Evolutionary conservation across 495 filamentous ascomycete species (phyloP).

Genomic region (Aspergillus biplanus): DNA sequence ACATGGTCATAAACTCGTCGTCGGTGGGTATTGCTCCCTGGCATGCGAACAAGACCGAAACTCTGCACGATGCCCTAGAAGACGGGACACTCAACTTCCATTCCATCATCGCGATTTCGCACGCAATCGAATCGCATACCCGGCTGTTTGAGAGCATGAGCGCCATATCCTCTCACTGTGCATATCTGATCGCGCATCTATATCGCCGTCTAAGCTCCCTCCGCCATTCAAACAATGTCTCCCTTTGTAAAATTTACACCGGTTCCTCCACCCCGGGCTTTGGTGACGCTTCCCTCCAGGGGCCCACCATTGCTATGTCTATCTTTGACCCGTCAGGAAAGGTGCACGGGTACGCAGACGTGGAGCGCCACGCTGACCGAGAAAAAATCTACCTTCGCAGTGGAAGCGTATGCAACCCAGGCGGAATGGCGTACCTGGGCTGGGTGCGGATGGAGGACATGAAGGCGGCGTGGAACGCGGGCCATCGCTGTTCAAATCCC

Average conservation of each 20-base stretch:
- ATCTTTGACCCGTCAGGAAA: slow-evolving; percentile 56
- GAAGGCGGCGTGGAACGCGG: slow-evolving; percentile 61
- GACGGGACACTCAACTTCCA: slow-evolving; percentile 83
- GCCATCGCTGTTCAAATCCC: slow-evolving; percentile 64
- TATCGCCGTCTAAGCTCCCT: slow-evolving; percentile 55
- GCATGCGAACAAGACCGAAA: slow-evolving; percentile 62
- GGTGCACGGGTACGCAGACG: slow-evolving; percentile 58
- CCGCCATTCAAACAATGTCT: slow-evolving; percentile 60
- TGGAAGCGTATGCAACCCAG: slow-evolving; percentile 68
- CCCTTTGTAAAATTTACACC: slow-evolving; percentile 61
- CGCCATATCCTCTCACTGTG: slow-evolving; percentile 64
- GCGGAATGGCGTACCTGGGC: slow-evolving; percentile 53
- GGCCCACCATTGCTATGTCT: slow-evolving; percentile 74
- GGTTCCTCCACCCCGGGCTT: slow-evolving; percentile 51
- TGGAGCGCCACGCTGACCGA: slow-evolving; percentile 66
- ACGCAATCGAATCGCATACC: slow-evolving; percentile 68
- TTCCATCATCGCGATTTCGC: slow-evolving; percentile 70
- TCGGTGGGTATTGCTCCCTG: slow-evolving; percentile 43
- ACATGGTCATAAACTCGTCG: slow-evolving; percentile 62
- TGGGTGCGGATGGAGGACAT: slow-evolving; percentile 59
- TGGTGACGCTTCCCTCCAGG: slow-evolving; percentile 62
- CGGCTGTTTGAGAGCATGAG: slow-evolving; percentile 65
- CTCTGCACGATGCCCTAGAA: slow-evolving; percentile 69
- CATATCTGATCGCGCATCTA: slow-evolving; percentile 55
- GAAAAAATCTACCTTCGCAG: slow-evolving; percentile 69